phyloP scores from a whole-genome alignment of 768 basidiomycete genomes.

The Tylopilus sp. region DNA sequence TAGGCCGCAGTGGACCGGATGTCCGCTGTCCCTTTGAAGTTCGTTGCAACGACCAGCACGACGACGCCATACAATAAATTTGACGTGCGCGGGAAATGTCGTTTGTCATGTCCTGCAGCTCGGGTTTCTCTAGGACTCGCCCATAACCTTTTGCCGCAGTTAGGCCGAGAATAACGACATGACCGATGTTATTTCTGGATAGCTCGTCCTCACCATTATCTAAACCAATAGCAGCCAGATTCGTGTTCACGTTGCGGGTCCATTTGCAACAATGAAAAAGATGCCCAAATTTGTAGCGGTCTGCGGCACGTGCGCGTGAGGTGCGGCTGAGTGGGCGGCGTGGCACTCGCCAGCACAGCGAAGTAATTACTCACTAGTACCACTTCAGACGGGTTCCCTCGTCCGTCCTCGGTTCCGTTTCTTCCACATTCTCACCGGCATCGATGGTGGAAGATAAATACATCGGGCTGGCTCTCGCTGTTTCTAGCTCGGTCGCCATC shows the following conservation, averaged over 20 bases:
- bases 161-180: neutral
- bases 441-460: conserved; percentile 90
- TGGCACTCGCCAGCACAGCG: conserved; percentile 8
- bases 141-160: no score
- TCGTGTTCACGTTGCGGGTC: neutral
- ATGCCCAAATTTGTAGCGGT: conserved; percentile 13
- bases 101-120: no score
- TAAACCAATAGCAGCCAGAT: neutral
- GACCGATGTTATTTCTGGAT: neutral
- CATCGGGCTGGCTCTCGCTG: conserved; percentile 86
- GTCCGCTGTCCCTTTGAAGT: neutral
- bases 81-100: no score
- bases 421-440: conserved; percentile 1
- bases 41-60: no score
- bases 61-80: no score
- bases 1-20: no score
- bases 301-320: conserved; percentile 18
- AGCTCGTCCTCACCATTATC: neutral
- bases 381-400: conserved; percentile 1
- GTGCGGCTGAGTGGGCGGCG: neutral
- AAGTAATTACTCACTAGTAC: no score
- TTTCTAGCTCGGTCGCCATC: conserved; percentile 82
- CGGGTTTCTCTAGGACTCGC: no score
- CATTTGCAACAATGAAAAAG: neutral
- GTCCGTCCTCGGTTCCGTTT: conserved; percentile 4